Conservation (phyloP, 2,329 filamentous ascomycete genomes). For the Ceratocystis alfenasii region DNA sequence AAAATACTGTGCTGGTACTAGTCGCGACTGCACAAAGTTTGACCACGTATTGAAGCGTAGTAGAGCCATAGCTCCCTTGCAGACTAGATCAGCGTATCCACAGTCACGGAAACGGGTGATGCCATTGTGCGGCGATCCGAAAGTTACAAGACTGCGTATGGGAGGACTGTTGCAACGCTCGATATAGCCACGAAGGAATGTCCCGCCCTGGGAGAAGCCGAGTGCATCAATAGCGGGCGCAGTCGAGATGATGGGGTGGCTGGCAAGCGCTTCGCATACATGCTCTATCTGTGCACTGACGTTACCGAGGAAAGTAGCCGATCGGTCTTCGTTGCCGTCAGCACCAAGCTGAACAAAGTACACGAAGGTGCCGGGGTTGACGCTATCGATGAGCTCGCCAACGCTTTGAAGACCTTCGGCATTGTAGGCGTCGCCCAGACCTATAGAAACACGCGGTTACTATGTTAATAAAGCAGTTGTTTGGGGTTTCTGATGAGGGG, state of each 20-base stretch:
- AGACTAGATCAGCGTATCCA: constrained; percentile 60
- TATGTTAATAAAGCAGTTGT: neutral
- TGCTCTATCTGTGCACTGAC: constrained; percentile 62
- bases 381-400: constrained; percentile 55
- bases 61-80: constrained; percentile 65
- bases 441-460: constrained; percentile 25
- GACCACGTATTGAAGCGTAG: constrained; percentile 74
- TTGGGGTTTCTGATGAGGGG: neutral
- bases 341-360: constrained; percentile 64
- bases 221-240: constrained; percentile 79
- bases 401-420: constrained; percentile 62
- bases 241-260: constrained; percentile 66
- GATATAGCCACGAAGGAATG: constrained; percentile 85
- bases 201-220: constrained; percentile 90
- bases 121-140: constrained; percentile 84
- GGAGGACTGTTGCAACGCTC: constrained; percentile 72
- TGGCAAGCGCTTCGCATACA: constrained; percentile 66
- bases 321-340: constrained; percentile 56
- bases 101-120: constrained; percentile 75
- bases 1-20: constrained; percentile 94
- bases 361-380: constrained; percentile 73
- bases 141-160: constrained; percentile 70
- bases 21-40: constrained; percentile 58
- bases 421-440: constrained; percentile 60
- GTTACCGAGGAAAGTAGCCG: constrained; percentile 84